Evolutionary conservation across 441 rosid genomes (phyloP), one percentile per base, ranked within the genome.

Genomic region (Adansonia gregorii): DNA sequence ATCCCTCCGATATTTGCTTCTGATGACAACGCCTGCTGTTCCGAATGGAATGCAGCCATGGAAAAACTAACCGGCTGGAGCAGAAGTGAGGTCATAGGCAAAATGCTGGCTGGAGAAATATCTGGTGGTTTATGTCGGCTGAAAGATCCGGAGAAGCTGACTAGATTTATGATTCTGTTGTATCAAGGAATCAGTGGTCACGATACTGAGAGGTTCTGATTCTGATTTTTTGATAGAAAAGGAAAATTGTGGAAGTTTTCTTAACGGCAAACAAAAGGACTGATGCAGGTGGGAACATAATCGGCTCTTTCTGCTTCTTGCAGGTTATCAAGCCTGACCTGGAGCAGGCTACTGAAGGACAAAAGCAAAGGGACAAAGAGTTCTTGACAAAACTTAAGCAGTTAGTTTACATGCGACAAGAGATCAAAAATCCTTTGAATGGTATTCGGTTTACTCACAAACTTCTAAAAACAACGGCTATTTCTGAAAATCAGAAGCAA

Each of bases 41-140:
- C 92, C 12, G 97, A 94, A 82, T 94, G 97, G 98, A 92, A 92
- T 52, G 85, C 91, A 49, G 93, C 97, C 67, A 90, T 92, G 97
- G 91, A 92, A 78, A 90, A 86, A 81, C 85, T 94, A 67, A 92
- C 97, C 5, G 97, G 95, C 65, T 85, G 88, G 89, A 81, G 72
- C 55, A 88, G 85, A 78, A 78, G 85, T 51, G 94, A 94, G 76
- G 95, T 90, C 78, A 81, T 91, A 9, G 97, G 97, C 54, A 94
- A 87, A 85, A 78, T 85, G 85, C 86, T 94, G 67, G 87, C 94
- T 0, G 92, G 92, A 49, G 92, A 88, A 82, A 87, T 94, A 35
- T 94, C 92, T 73, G 97, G 97, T 45, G 81, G 76, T 41, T 82
- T 87, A 2, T 92, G 97, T 83, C 87, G 43, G 78, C 85, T 91